Evolutionary conservation across 257 asterid genomes (phyloP).

Genomic region (Parsonsia alboflavescens): DNA sequence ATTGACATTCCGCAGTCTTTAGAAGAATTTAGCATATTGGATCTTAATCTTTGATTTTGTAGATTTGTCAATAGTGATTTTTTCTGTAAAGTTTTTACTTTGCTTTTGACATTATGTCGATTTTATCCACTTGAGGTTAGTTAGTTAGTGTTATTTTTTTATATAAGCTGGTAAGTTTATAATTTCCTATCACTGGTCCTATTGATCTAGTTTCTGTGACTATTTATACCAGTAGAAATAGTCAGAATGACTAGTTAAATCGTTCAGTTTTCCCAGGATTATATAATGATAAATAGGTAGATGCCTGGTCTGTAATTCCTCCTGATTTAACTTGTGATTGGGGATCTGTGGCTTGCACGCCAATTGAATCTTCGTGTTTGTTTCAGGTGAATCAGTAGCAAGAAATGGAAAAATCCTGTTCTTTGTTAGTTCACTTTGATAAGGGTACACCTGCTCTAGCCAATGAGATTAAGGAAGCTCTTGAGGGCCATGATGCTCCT

Average conservation of each 20-base stretch:
- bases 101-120: background rate
- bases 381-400: slow-evolving; percentile 19
- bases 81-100: background rate
- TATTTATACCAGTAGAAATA: background rate
- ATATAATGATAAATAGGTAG: background rate
- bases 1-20: background rate
- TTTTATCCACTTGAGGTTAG: background rate
- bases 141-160: background rate
- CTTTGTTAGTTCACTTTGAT: slow-evolving; percentile 77
- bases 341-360: background rate
- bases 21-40: background rate
- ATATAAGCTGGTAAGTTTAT: background rate
- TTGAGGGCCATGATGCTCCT: slow-evolving; percentile 68
- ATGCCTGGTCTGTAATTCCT: background rate
- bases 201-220: background rate
- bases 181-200: background rate
- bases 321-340: background rate
- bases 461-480: slow-evolving; percentile 93
- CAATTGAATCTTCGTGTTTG: background rate
- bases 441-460: slow-evolving; percentile 86
- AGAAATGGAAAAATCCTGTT: slow-evolving; percentile 82
- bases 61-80: background rate
- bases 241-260: background rate
- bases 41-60: background rate
- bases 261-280: background rate